phyloP scores from a whole-genome alignment of 108 stramenopile genomes.

The Pseudonitzschia pungens region DNA sequence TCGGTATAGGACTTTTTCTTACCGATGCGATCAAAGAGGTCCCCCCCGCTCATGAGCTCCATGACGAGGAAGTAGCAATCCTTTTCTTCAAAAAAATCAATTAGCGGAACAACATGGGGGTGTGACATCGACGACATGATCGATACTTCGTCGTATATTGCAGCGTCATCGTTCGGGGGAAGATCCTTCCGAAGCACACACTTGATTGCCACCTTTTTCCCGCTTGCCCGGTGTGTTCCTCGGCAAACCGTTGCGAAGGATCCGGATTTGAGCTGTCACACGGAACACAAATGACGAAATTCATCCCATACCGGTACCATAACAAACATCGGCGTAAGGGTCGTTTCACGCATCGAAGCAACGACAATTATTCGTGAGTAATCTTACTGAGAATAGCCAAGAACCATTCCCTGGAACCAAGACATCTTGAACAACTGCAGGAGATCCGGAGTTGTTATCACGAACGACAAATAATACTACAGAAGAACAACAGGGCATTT shows the following conservation, averaged over 20 bases:
- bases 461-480: not conserved
- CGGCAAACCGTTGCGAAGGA: constrained; percentile 88
- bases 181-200: constrained; percentile 76
- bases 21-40: constrained; percentile 91
- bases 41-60: constrained; percentile 90
- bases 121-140: constrained; percentile 84
- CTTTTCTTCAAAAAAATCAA: constrained; percentile 92
- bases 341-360: too few relatives aligned
- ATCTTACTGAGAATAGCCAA: too few relatives aligned
- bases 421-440: too few relatives aligned
- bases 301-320: not conserved
- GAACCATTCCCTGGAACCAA: too few relatives aligned
- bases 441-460: too few relatives aligned
- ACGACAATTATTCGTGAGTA: too few relatives aligned
- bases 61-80: constrained; percentile 85
- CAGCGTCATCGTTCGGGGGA: constrained; percentile 77
- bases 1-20: constrained; percentile 82
- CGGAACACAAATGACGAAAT: not conserved
- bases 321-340: not conserved
- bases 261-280: constrained; percentile 79
- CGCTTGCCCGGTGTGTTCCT: constrained; percentile 83
- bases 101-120: constrained; percentile 86
- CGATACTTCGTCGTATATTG: constrained; percentile 87
- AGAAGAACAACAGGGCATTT: too few relatives aligned
- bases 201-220: constrained; percentile 86